These are phyloP conservation scores for Lactarius deliciosus DNA, from an alignment of 768 basidiomycete species.

Conservation along the genomic window DNA sequence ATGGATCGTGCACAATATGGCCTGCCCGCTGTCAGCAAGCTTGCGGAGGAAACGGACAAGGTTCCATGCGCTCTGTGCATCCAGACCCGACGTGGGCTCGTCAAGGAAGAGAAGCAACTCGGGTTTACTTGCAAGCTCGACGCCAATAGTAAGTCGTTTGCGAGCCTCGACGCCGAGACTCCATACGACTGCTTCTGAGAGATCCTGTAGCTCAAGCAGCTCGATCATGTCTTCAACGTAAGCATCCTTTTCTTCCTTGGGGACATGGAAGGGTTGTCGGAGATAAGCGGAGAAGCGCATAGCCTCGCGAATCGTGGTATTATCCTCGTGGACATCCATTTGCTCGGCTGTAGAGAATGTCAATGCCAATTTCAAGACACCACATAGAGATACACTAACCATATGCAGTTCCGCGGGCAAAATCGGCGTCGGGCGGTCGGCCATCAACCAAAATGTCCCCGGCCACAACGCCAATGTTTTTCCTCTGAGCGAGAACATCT, in stretches of 20 bases:
- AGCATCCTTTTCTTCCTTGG: constrained; percentile 71
- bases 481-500: constrained; percentile 72
- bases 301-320: constrained; percentile 81
- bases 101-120: constrained; percentile 71
- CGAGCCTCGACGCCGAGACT: constrained; percentile 70
- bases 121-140: constrained; percentile 88
- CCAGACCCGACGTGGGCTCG: constrained; percentile 55
- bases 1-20: constrained; percentile 89
- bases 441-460: constrained; percentile 70
- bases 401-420: constrained; percentile 72
- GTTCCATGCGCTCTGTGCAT: constrained; percentile 77
- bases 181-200: constrained; percentile 80
- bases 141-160: constrained; percentile 88
- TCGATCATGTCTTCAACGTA: constrained; percentile 86
- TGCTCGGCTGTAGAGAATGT: constrained; percentile 48
- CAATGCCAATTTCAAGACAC: constrained; percentile 32
- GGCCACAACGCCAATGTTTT: constrained; percentile 66
- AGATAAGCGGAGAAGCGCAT: constrained; percentile 85
- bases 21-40: constrained; percentile 82
- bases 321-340: constrained; percentile 84
- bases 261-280: constrained; percentile 67
- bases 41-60: constrained; percentile 81
- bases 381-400: constrained; percentile 30
- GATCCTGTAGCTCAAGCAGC: constrained; percentile 79
- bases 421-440: constrained; percentile 56